A percentile compares a stretch with the other conserved stretches of the same genome.
Conservation (phyloP, 176 grass and related monocot genomes). For the Hsuehochloa calcarea region DNA sequence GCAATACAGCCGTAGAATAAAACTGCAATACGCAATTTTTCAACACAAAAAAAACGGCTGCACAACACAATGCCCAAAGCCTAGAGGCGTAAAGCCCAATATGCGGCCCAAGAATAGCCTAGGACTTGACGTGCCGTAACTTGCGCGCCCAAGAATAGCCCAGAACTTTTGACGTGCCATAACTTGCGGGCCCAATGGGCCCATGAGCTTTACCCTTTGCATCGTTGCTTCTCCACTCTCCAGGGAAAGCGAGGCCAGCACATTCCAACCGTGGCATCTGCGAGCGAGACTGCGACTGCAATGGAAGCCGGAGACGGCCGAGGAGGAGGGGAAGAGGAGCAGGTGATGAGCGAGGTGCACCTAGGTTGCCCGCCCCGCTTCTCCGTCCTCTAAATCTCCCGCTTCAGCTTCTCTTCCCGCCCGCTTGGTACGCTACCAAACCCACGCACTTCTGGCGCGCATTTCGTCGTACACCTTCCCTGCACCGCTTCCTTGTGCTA, state of each 20-base stretch:
- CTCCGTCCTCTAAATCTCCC: slow-evolving; percentile 53
- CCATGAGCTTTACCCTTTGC: too few species aligned
- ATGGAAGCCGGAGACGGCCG: slow-evolving; percentile 24
- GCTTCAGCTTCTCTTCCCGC: slow-evolving; percentile 66
- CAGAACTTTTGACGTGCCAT: too few species aligned
- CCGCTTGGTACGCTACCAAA: background rate
- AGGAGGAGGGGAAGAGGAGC: slow-evolving; percentile 40
- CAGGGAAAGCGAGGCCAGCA: background rate
- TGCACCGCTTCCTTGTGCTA: background rate
- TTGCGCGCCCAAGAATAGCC: too few species aligned
- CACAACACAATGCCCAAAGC: background rate
- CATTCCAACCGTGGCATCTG: background rate
- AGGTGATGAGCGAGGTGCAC: slow-evolving; percentile 96
- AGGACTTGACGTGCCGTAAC: background rate
- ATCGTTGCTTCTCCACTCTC: too few species aligned
- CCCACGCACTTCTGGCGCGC: background rate
- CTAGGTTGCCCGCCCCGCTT: slow-evolving; percentile 66
- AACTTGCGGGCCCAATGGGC: background rate
- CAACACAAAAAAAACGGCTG: too few species aligned
- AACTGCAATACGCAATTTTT: too few species aligned
- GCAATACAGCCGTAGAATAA: too few species aligned
- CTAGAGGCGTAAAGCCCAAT: background rate
- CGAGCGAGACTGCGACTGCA: background rate
- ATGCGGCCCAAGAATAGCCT: background rate
- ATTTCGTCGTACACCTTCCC: slow-evolving; percentile 49